Evolutionary conservation across 176 grass and related monocot species (phyloP).

Genomic region (Chrysopogon serrulatus): DNA sequence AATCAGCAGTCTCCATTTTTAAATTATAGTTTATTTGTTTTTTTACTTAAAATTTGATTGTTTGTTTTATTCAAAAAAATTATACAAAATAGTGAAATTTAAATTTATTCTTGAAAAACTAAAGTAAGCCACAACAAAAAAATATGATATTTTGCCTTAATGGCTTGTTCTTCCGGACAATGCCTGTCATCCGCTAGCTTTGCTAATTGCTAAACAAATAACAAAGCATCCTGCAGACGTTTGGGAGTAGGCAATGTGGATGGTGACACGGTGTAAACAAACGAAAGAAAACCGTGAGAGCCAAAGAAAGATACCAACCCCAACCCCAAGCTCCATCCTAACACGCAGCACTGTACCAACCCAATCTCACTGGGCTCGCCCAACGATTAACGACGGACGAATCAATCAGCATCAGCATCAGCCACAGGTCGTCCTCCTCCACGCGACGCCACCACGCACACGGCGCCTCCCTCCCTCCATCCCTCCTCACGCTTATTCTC

Average conservation of each 20-base stretch:
- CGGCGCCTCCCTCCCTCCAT: background rate
- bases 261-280: constrained; percentile 17
- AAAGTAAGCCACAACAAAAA: too few relatives aligned
- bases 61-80: too few relatives aligned
- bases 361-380: background rate
- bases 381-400: background rate
- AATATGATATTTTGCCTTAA: too few relatives aligned
- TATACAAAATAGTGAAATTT: too few relatives aligned
- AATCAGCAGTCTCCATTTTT: too few relatives aligned
- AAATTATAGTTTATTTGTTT: too few relatives aligned
- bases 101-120: too few relatives aligned
- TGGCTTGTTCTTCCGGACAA: background rate
- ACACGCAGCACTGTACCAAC: background rate
- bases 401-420: constrained; percentile 2
- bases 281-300: background rate
- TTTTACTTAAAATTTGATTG: too few relatives aligned
- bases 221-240: background rate
- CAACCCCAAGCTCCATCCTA: background rate
- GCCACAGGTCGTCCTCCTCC: background rate
- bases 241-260: background rate
- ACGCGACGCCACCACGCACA: background rate
- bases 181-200: background rate
- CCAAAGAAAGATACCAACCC: constrained; percentile 13
- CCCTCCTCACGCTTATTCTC: constrained; percentile 1
- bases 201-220: background rate